Evolutionary conservation across 495 filamentous ascomycete genomes (phyloP).

Genomic region (Talaromyces stipitatus): DNA sequence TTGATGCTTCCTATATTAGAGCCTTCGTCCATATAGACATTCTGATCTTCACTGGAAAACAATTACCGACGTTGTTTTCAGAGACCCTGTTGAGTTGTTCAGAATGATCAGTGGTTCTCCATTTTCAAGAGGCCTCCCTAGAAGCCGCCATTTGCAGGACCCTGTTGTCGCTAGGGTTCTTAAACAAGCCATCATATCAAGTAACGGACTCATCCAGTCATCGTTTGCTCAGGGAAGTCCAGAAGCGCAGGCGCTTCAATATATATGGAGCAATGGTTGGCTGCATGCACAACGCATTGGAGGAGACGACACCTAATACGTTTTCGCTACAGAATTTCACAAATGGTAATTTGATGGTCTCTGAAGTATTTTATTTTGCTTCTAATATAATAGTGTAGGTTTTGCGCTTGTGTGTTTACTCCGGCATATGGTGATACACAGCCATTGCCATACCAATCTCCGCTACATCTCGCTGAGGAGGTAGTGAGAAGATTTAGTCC

Average conservation of each 20-base stretch:
- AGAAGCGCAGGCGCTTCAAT: slow-evolving; percentile 9
- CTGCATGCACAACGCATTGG: slow-evolving; percentile 12
- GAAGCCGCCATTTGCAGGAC: too few relatives aligned
- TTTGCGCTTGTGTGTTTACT: slow-evolving; percentile 12
- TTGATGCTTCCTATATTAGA: too few relatives aligned
- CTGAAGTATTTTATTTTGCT: slow-evolving; percentile 10
- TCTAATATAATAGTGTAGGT: slow-evolving; percentile 14
- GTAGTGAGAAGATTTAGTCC: slow-evolving; percentile 8
- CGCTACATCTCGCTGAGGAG: neutral
- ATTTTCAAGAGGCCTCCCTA: too few relatives aligned
- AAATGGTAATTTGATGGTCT: slow-evolving; percentile 13
- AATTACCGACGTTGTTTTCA: too few relatives aligned
- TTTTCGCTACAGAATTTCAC: slow-evolving; percentile 16
- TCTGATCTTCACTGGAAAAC: too few relatives aligned
- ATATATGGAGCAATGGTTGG: slow-evolving; percentile 17
- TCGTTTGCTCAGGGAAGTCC: too few relatives aligned
- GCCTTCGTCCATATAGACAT: too few relatives aligned
- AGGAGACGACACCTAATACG: slow-evolving; percentile 7
- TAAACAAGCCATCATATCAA: too few relatives aligned
- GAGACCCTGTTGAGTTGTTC: too few relatives aligned
- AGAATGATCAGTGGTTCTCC: too few relatives aligned
- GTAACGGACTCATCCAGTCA: too few relatives aligned
- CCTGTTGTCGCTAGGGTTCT: too few relatives aligned
- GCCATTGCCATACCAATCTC: neutral
- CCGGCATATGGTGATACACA: neutral